A percentile compares a stretch with the other conserved stretches of the same genome.
Conservation (phyloP, 208 protist species). For the Crithidia expoeki region DNA sequence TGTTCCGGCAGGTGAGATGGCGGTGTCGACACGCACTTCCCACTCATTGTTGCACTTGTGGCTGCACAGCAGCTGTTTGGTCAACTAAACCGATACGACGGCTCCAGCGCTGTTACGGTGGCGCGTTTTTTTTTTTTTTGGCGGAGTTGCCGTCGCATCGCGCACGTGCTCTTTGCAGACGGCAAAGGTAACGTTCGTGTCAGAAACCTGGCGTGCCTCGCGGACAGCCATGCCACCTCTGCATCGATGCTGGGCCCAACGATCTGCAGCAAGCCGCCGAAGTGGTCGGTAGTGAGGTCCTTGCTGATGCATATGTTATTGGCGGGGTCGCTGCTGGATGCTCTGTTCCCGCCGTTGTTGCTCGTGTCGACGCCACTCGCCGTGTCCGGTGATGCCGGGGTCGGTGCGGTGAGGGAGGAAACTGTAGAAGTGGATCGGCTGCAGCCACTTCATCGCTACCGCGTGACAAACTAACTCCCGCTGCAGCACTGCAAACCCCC, state of each 20-base stretch:
- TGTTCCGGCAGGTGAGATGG: background rate
- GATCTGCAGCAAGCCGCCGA: background rate
- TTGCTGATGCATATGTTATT: background rate
- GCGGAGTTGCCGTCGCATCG: no score
- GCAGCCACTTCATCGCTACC: slow-evolving; percentile 6
- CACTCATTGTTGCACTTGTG: no score
- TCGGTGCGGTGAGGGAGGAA: background rate
- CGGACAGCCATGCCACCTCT: background rate
- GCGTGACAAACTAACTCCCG: background rate
- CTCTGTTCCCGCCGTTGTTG: background rate
- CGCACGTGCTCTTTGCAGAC: no score
- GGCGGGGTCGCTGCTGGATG: background rate
- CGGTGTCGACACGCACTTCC: background rate
- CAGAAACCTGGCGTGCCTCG: background rate
- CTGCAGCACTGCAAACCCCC: background rate
- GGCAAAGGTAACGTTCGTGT: no score
- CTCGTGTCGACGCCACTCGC: background rate
- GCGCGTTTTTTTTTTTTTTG: no score
- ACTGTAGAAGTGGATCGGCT: slow-evolving; percentile 3
- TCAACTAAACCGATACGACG: no score
- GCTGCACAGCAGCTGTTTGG: no score
- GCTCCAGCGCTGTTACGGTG: no score
- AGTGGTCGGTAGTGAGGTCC: slow-evolving; percentile 1
- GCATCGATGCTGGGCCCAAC: background rate
- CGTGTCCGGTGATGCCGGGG: background rate